phyloP scores from a whole-genome alignment of 129 eudicot genomes.

The Ambrosia artemisiifolia region DNA sequence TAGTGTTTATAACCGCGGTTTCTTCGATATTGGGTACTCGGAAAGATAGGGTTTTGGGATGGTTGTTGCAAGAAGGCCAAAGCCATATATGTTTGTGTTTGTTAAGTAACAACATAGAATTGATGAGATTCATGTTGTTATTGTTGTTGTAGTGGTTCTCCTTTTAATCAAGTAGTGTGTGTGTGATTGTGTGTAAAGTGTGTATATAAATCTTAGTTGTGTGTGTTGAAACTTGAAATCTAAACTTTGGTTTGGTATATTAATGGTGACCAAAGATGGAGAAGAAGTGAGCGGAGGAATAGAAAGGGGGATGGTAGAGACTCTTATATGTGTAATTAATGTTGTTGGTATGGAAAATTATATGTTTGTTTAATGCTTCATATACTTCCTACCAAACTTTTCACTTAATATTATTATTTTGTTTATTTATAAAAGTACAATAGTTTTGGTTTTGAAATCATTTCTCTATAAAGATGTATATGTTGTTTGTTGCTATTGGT shows the following conservation, averaged over 20 bases:
- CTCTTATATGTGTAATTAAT: no score
- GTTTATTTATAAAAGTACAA: not conserved
- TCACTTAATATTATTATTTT: not conserved
- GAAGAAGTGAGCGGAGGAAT: no score
- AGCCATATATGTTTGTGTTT: conserved; percentile 34
- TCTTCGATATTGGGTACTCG: conserved; percentile 35
- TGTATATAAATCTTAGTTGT: not conserved
- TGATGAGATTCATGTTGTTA: conserved; percentile 49
- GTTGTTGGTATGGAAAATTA: no score
- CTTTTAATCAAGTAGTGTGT: not conserved
- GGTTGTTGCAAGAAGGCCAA: conserved; percentile 69
- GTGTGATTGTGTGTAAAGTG: not conserved
- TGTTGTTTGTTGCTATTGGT: no score
- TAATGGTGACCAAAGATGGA: no score
- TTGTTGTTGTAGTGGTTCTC: no score
- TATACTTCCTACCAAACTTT: not conserved
- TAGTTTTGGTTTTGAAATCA: not conserved
- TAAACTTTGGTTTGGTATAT: no score
- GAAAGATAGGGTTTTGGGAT: conserved; percentile 66
- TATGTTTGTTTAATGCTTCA: no score
- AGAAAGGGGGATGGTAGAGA: no score
- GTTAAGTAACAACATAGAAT: conserved; percentile 46
- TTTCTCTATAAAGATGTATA: no score
- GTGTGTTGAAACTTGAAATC: no score
- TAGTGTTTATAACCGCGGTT: conserved; percentile 34